These are phyloP conservation scores for Penicillium sp. DNA, from an alignment of 2,329 filamentous ascomycete genomes.

Conservation along the genomic window DNA sequence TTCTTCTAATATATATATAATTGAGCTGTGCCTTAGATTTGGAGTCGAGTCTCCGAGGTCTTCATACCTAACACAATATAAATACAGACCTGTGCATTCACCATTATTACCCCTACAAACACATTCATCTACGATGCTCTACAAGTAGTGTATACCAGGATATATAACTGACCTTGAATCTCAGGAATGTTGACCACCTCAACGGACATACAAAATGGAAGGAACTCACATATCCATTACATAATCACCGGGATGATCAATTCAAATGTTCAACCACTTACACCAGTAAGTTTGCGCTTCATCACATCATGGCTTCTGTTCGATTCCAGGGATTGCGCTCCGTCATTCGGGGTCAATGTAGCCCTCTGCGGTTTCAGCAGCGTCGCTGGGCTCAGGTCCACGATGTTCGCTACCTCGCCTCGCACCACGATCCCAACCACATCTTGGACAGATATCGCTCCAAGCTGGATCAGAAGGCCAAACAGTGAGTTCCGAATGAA, in stretches of 20 bases:
- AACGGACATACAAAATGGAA: not conserved
- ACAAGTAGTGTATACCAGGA: no score
- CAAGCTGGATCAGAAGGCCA: conserved; percentile 81
- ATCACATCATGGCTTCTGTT: conserved; percentile 50
- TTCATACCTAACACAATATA: no score
- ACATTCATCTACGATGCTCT: no score
- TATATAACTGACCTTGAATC: no score
- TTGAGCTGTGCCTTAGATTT: no score
- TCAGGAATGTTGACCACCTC: no score
- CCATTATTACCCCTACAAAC: no score
- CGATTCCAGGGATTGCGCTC: conserved; percentile 53
- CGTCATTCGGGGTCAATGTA: conserved; percentile 34
- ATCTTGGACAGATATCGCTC: conserved; percentile 82
- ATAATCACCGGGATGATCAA: not conserved
- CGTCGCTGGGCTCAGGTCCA: conserved; percentile 88
- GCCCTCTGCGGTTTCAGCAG: conserved; percentile 51
- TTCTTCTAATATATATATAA: no score
- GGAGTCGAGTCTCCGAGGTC: no score
- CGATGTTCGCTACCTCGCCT: conserved; percentile 85
- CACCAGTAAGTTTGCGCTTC: not conserved
- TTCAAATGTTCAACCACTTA: not conserved
- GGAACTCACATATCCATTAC: not conserved
- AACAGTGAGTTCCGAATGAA: conserved; percentile 50
- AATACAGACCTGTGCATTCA: no score
- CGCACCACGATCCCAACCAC: conserved; percentile 64